These are phyloP conservation scores for Setaria italica DNA, from an alignment of 202 grass and related monocot genomes.

Conservation along the genomic window DNA sequence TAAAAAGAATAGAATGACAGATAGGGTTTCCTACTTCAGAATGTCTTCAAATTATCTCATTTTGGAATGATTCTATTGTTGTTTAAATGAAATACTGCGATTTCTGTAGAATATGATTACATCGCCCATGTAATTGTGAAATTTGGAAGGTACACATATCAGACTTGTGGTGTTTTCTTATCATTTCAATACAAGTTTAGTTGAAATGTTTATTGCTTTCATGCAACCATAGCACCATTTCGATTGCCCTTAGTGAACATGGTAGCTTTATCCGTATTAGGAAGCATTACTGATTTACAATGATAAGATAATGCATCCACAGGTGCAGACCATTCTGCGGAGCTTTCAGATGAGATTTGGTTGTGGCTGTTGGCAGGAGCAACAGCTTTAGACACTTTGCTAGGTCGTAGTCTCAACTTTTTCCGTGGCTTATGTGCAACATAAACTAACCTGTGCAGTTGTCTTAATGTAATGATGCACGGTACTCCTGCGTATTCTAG, in stretches of 20 bases:
- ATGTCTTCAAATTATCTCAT: not conserved
- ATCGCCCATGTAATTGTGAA: not conserved
- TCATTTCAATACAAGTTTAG: not conserved
- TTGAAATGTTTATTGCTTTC: not conserved
- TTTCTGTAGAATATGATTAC: not conserved
- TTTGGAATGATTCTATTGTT: not conserved
- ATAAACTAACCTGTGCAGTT: not conserved
- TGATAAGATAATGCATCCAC: not conserved
- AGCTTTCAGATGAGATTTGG: not conserved
- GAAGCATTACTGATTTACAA: not conserved
- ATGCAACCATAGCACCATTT: conserved; percentile 14
- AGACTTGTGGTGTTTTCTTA: not conserved
- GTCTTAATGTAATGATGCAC: not conserved
- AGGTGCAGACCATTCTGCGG: not conserved
- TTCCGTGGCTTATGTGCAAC: not conserved
- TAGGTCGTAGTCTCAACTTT: not conserved
- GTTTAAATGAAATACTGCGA: not conserved
- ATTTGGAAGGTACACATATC: conserved; percentile 3
- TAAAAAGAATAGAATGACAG: not conserved
- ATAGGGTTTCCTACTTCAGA: conserved; percentile 9
- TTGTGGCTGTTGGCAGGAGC: not conserved
- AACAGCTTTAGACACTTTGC: not conserved
- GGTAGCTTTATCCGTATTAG: not conserved
- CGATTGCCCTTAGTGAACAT: not conserved
- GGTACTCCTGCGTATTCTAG: not conserved